Evolutionary conservation across 2,329 filamentous ascomycete species (phyloP).

Genomic region (Aureobasidium namibiae): DNA sequence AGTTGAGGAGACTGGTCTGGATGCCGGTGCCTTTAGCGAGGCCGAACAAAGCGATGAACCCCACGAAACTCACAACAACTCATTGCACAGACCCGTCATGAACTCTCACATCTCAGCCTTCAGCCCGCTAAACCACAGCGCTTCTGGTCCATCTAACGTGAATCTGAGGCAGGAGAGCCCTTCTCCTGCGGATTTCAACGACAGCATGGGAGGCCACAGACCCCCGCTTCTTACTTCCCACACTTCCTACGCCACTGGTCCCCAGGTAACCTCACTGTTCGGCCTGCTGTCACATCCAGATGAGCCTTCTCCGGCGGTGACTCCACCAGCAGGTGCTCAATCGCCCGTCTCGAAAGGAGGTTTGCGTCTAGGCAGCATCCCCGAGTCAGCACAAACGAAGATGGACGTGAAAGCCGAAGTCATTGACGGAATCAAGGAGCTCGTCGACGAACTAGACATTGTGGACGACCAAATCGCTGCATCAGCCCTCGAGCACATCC

Average conservation of each 20-base stretch:
- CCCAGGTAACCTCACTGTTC: constrained; percentile 67
- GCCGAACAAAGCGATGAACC: constrained; percentile 29
- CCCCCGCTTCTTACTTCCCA: constrained; percentile 56
- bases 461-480: constrained; percentile 89
- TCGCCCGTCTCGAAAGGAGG: constrained; percentile 20
- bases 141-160: constrained; percentile 21
- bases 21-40: constrained; percentile 58
- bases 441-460: constrained; percentile 88
- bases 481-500: constrained; percentile 83
- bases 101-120: constrained; percentile 38
- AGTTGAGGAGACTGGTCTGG: constrained; percentile 74
- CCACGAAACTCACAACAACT: constrained; percentile 26
- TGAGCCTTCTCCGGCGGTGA: constrained; percentile 35
- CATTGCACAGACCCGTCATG: constrained; percentile 29
- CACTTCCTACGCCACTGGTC: constrained; percentile 54
- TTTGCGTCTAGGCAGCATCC: neutral
- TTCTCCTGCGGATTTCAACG: neutral
- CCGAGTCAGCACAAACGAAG: constrained; percentile 27
- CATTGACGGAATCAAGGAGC: constrained; percentile 87
- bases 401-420: constrained; percentile 80
- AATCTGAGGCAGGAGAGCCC: constrained; percentile 2
- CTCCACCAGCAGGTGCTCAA: constrained; percentile 39
- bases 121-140: constrained; percentile 38
- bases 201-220: constrained; percentile 24
- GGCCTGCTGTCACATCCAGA: constrained; percentile 69